Percentiles rank a stretch among this genome's conserved stretches.
These are phyloP conservation scores for Cercospora sesami DNA, from an alignment of 2,329 filamentous ascomycete genomes.

Conservation along the genomic window DNA sequence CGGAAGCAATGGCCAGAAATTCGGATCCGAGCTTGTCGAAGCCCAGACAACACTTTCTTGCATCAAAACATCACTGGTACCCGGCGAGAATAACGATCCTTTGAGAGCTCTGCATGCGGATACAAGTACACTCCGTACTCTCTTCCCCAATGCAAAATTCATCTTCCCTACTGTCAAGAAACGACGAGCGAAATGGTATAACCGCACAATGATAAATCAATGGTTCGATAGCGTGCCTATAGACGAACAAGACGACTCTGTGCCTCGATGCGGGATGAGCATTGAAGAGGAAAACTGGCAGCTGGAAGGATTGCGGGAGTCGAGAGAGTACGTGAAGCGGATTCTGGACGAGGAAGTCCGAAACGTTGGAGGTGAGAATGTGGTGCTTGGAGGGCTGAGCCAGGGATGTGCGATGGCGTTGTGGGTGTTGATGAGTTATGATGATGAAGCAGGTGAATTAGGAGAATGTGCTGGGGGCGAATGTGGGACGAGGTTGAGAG, in stretches of 20 bases:
- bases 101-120: conserved; percentile 17
- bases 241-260: conserved; percentile 1
- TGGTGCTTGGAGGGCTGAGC: conserved; percentile 56
- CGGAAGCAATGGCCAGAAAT: conserved; percentile 29
- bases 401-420: conserved; percentile 51
- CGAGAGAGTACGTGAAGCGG: conserved; percentile 33
- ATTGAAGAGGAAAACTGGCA: conserved; percentile 47
- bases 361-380: conserved; percentile 38
- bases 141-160: conserved; percentile 50
- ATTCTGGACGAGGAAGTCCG: conserved; percentile 14
- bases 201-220: conserved; percentile 49
- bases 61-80: background rate
- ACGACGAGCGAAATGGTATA: conserved; percentile 48
- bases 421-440: no score
- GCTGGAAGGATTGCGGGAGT: conserved; percentile 49
- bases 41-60: background rate
- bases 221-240: conserved; percentile 54
- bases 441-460: no score
- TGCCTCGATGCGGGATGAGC: conserved; percentile 28
- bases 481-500: no score
- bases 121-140: conserved; percentile 29
- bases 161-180: conserved; percentile 54
- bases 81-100: no score
- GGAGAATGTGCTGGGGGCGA: no score
- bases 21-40: conserved; percentile 44